Evolutionary conservation across 2,329 filamentous ascomycete species (phyloP).

Genomic region (Colletotrichum tabaci): DNA sequence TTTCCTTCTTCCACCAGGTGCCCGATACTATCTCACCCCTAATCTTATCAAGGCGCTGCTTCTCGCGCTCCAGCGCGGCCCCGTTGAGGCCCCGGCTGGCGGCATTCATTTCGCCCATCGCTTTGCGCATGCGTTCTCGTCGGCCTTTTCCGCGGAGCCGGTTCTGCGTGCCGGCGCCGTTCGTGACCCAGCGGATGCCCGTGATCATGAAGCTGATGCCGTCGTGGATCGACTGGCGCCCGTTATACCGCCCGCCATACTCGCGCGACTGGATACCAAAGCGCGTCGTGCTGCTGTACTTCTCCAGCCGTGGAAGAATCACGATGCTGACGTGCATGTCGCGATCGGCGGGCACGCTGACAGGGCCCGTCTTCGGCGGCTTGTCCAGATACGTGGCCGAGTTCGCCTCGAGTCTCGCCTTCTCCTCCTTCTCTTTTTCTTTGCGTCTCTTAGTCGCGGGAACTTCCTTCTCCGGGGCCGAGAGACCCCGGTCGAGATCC

Average conservation of each 20-base stretch:
- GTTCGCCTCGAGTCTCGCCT: conserved; percentile 54
- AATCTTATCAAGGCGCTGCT: conserved; percentile 44
- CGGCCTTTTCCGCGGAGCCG: conserved; percentile 69
- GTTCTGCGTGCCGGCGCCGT: conserved; percentile 75
- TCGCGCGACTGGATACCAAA: conserved; percentile 87
- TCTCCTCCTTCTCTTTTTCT: conserved; percentile 49
- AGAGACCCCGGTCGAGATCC: conserved; percentile 62
- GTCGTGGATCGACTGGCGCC: conserved; percentile 73
- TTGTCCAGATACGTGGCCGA: conserved; percentile 62
- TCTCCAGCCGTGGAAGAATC: conserved; percentile 83
- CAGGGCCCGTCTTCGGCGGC: conserved; percentile 73
- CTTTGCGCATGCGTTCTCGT: conserved; percentile 70
- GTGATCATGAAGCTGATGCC: conserved; percentile 91
- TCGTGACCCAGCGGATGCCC: conserved; percentile 86
- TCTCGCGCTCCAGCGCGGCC: conserved; percentile 35
- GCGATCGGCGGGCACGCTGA: conserved; percentile 75
- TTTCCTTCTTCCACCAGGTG: conserved; percentile 53
- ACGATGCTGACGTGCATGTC: conserved; percentile 91
- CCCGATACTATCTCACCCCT: conserved; percentile 50
- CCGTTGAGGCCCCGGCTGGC: conserved; percentile 42
- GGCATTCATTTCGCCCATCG: conserved; percentile 66
- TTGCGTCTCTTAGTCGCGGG: conserved; percentile 50
- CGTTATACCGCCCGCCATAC: conserved; percentile 74
- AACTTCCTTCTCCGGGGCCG: conserved; percentile 36
- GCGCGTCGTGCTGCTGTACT: conserved; percentile 81